A percentile compares a stretch with the other conserved stretches of the same genome.
phyloP scores from a whole-genome alignment of 176 grass and related monocot genomes.

The Carex myosuroides region DNA sequence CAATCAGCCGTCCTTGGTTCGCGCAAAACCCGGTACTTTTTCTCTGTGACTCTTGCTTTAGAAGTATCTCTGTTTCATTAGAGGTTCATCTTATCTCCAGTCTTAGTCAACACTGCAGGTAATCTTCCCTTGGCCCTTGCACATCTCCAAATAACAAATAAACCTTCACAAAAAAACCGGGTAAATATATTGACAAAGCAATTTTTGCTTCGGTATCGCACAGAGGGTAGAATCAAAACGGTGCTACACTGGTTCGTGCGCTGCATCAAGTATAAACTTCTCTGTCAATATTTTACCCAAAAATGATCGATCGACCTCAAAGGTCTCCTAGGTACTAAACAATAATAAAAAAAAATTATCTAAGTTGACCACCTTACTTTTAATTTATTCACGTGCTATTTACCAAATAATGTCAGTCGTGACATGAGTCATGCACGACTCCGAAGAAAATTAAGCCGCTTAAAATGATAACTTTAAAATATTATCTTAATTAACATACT shows the following conservation, averaged over 20 bases:
- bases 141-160: neutral
- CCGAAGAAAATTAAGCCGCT: neutral
- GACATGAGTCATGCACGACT: neutral
- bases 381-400: neutral
- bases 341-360: neutral
- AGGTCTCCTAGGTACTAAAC: neutral
- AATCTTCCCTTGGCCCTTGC: neutral
- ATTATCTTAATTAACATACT: too few relatives aligned
- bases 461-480: neutral
- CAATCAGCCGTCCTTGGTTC: conserved; percentile 3
- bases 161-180: neutral
- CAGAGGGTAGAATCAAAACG: too few relatives aligned
- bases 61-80: conserved; percentile 8
- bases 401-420: neutral
- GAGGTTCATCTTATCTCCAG: neutral
- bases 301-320: neutral
- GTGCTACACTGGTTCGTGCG: too few relatives aligned
- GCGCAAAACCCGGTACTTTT: conserved; percentile 13
- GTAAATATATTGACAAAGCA: neutral
- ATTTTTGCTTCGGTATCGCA: too few relatives aligned
- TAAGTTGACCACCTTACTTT: neutral
- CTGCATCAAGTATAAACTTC: too few relatives aligned
- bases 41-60: conserved; percentile 8
- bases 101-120: neutral
- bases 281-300: neutral